phyloP scores from a whole-genome alignment of 2,329 filamentous ascomycete species.

The Xylaria sp. region DNA sequence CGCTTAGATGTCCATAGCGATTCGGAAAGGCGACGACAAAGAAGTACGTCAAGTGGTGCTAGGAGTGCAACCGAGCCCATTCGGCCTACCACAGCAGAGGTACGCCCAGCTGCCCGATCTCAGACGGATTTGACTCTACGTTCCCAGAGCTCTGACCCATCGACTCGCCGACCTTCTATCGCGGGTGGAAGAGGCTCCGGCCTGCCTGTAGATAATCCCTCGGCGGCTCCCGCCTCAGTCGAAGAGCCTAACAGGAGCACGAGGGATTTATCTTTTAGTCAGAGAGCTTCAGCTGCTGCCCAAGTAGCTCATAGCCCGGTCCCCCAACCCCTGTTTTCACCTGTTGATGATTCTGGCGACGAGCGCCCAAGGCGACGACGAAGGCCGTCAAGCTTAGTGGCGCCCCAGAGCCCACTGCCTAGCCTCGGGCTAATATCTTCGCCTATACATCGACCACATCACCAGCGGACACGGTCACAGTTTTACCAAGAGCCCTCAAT shows the following conservation, averaged over 20 bases:
- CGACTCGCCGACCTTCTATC: slow-evolving; percentile 47
- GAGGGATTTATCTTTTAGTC: slow-evolving; percentile 46
- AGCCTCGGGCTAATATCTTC: slow-evolving; percentile 41
- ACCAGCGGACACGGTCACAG: slow-evolving; percentile 52
- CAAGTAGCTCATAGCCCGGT: slow-evolving; percentile 22
- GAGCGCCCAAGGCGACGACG: slow-evolving; percentile 37
- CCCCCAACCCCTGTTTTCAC: slow-evolving; percentile 25
- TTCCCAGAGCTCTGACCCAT: slow-evolving; percentile 47
- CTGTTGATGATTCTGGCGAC: slow-evolving; percentile 28
- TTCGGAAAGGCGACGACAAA: slow-evolving; percentile 51
- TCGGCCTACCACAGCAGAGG: slow-evolving; percentile 49
- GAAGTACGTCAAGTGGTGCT: slow-evolving; percentile 60
- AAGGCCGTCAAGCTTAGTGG: slow-evolving; percentile 49
- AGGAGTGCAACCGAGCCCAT: slow-evolving; percentile 60
- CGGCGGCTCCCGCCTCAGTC: slow-evolving; percentile 27
- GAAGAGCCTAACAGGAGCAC: slow-evolving; percentile 33
- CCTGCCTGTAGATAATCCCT: slow-evolving; percentile 40
- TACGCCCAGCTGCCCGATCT: slow-evolving; percentile 62
- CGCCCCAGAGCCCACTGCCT: slow-evolving; percentile 41
- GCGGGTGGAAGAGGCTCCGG: slow-evolving; percentile 51
- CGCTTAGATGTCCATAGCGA: slow-evolving; percentile 56
- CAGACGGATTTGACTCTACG: slow-evolving; percentile 66
- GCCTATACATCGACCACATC: slow-evolving; percentile 38
- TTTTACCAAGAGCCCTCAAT: slow-evolving; percentile 74
- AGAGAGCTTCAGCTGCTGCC: slow-evolving; percentile 38